These are phyloP conservation scores for Solanum hybrid DNA, from an alignment of 305 asterid species.

Conservation along the genomic window DNA sequence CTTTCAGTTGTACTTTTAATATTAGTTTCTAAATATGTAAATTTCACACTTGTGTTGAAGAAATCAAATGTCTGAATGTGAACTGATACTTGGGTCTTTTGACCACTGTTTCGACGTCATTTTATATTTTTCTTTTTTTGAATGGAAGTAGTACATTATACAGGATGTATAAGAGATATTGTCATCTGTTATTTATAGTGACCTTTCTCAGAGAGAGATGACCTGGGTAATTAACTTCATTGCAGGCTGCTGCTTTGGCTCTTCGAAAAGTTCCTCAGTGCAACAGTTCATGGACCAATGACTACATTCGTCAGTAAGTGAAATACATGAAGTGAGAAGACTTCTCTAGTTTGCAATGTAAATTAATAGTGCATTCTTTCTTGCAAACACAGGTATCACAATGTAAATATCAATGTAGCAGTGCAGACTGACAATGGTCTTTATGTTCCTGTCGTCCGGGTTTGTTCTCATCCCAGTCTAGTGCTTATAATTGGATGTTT, in stretches of 20 bases:
- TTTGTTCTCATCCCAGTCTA: slow-evolving; percentile 17
- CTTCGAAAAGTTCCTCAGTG: slow-evolving; percentile 86
- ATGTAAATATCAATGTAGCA: slow-evolving; percentile 77
- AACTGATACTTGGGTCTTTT: background rate
- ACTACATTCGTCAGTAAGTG: slow-evolving; percentile 89
- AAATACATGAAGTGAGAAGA: background rate
- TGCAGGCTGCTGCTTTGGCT: slow-evolving; percentile 99
- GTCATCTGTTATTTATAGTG: background rate
- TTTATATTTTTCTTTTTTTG: background rate
- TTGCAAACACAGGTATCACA: slow-evolving; percentile 48
- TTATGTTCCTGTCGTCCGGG: slow-evolving; percentile 84
- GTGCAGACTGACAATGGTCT: slow-evolving; percentile 96
- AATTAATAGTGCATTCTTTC: slow-evolving; percentile 10
- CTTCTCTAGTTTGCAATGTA: background rate
- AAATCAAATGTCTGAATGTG: background rate
- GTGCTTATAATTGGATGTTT: background rate
- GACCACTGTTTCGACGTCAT: background rate
- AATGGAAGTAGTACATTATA: background rate
- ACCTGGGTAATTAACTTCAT: background rate
- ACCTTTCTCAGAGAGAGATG: slow-evolving; percentile 1
- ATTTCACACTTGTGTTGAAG: background rate
- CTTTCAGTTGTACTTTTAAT: background rate
- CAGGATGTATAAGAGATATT: background rate
- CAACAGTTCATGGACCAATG: slow-evolving; percentile 85
- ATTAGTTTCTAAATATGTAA: background rate